Evolutionary conservation across 352 stramenopile species (phyloP).

Genomic region (Globisporangium splendens): DNA sequence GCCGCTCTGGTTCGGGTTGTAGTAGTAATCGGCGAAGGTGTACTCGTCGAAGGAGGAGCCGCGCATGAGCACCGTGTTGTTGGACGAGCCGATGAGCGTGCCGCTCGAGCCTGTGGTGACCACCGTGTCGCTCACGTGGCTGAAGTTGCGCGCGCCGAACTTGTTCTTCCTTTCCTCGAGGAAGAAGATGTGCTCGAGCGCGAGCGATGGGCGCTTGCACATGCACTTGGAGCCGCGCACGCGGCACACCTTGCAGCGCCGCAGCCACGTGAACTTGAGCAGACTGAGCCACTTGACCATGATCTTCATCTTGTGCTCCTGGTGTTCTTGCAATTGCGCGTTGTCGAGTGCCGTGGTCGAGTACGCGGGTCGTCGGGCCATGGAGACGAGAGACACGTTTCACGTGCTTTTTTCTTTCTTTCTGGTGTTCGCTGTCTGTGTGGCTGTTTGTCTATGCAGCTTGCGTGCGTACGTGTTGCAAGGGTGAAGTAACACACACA

Average conservation of each 20-base stretch:
- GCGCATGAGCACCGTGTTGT: conserved; percentile 44
- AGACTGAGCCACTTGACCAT: conserved; percentile 54
- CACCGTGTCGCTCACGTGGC: conserved; percentile 69
- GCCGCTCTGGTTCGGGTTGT: conserved; percentile 16
- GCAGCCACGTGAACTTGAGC: conserved; percentile 66
- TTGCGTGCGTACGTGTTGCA: neutral
- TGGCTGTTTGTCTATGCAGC: neutral
- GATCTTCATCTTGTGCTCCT: conserved; percentile 37
- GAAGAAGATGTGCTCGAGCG: conserved; percentile 79
- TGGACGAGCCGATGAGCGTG: conserved; percentile 14
- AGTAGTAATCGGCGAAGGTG: conserved; percentile 26
- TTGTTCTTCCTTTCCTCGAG: conserved; percentile 83
- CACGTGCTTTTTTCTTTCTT: neutral
- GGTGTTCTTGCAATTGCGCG: neutral
- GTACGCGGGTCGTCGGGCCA: neutral
- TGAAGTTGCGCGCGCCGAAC: conserved; percentile 71
- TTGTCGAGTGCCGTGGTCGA: neutral
- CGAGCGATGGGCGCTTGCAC: conserved; percentile 62
- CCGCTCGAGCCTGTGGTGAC: conserved; percentile 24
- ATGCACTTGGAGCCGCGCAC: conserved; percentile 65
- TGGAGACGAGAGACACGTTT: neutral
- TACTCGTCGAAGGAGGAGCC: conserved; percentile 29
- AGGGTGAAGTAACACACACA: neutral
- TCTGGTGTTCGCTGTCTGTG: neutral
- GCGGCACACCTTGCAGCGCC: conserved; percentile 60